phyloP scores from a whole-genome alignment of 2,329 filamentous ascomycete species.

The Diaporthe sp. region DNA sequence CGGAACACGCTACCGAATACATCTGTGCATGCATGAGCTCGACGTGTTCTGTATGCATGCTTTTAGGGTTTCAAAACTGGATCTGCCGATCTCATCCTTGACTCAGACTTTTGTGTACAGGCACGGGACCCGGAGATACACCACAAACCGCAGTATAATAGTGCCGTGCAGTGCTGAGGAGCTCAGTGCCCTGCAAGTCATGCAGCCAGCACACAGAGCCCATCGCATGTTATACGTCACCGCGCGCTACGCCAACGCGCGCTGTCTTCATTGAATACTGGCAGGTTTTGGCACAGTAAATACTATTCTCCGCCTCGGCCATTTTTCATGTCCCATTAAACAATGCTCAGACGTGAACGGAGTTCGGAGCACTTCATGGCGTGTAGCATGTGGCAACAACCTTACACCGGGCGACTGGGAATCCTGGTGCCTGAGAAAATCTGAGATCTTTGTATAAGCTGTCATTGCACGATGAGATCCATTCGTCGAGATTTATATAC shows the following conservation, averaged over 20 bases:
- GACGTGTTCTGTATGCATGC: neutral
- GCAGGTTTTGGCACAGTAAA: neutral
- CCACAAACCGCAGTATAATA: neutral
- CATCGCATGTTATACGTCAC: neutral
- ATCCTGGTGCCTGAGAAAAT: neutral
- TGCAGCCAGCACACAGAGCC: neutral
- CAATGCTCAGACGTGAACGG: neutral
- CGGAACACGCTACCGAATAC: neutral
- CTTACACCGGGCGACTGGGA: neutral
- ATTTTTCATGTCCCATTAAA: neutral
- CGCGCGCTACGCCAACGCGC: neutral
- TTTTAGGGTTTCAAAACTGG: neutral
- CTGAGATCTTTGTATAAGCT: neutral
- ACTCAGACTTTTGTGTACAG: neutral
- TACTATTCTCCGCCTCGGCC: slow-evolving; percentile 10
- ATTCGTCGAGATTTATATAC: neutral
- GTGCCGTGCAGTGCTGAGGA: neutral
- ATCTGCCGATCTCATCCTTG: neutral
- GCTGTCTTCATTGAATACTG: neutral
- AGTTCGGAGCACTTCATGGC: slow-evolving; percentile 10
- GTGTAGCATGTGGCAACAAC: neutral
- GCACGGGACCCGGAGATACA: slow-evolving; percentile 8
- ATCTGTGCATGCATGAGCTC: neutral
- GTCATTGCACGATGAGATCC: neutral
- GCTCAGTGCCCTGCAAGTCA: neutral